Evolutionary conservation across 2,329 filamentous ascomycete species (phyloP).

Genomic region (Fusarium torulosum): DNA sequence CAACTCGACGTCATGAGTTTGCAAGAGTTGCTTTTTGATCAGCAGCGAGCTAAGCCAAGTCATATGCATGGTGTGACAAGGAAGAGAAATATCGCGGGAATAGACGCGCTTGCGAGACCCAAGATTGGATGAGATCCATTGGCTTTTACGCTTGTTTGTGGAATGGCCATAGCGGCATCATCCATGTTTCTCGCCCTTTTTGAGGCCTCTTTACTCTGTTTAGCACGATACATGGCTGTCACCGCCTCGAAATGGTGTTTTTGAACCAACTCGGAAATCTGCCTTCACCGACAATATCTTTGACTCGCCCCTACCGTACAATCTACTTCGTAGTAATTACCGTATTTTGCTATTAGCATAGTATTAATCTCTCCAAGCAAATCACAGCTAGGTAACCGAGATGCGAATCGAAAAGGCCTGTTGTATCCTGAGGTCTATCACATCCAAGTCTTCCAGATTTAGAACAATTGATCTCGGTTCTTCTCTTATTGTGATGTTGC

Average conservation of each 20-base stretch:
- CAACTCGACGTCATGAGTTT: slow-evolving; percentile 42
- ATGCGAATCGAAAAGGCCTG: slow-evolving; percentile 19
- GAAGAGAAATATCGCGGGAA: slow-evolving; percentile 37
- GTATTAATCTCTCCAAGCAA: slow-evolving; percentile 16
- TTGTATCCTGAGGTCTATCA: slow-evolving; percentile 1
- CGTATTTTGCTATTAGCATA: slow-evolving; percentile 1
- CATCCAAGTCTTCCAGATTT: slow-evolving; percentile 26
- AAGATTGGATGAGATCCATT: slow-evolving; percentile 38
- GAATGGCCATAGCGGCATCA: slow-evolving; percentile 31
- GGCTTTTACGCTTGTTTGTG: slow-evolving; percentile 5
- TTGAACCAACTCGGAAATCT: neutral
- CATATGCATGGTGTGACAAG: slow-evolving; percentile 43
- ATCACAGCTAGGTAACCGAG: slow-evolving; percentile 27
- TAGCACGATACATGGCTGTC: slow-evolving; percentile 2
- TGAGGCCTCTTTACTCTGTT: slow-evolving; percentile 28
- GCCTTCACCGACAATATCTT: slow-evolving; percentile 14
- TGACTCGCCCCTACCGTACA: neutral
- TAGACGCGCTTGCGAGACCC: slow-evolving; percentile 30
- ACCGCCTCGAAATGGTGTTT: slow-evolving; percentile 23
- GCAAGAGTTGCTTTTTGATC: slow-evolving; percentile 30
- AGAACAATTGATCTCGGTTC: slow-evolving; percentile 39
- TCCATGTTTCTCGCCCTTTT: slow-evolving; percentile 16
- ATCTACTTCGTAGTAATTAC: neutral
- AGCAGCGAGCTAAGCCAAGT: slow-evolving; percentile 25
- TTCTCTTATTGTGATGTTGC: slow-evolving; percentile 29